A percentile compares a stretch with the other conserved stretches of the same genome.
Conservation (phyloP, 345 rosid genomes). For the Rhizophora mangle region DNA sequence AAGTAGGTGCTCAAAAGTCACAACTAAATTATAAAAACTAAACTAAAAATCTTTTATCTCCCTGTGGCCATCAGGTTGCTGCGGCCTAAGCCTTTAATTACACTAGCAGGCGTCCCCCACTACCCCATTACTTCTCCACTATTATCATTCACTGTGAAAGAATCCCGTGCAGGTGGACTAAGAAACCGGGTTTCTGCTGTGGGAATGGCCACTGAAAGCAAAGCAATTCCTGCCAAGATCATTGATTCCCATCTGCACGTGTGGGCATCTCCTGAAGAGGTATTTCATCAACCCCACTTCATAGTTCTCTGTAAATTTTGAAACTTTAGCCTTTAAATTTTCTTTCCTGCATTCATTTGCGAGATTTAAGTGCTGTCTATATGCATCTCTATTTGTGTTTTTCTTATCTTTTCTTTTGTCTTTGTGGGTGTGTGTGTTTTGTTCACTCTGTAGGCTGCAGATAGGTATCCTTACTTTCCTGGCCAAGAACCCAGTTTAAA, state of each 20-base stretch:
- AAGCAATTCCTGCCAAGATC: constrained; percentile 34
- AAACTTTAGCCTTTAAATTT: background rate
- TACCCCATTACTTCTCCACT: constrained; percentile 8
- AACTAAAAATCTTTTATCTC: background rate
- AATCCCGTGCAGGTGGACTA: constrained; percentile 17
- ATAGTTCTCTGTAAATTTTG: background rate
- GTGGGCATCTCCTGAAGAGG: constrained; percentile 94
- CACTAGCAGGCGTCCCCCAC: constrained; percentile 10
- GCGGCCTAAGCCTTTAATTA: constrained; percentile 36
- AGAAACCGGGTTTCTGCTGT: constrained; percentile 21
- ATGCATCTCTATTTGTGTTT: background rate
- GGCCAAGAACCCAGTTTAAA: constrained; percentile 82
- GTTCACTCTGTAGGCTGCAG: constrained; percentile 51
- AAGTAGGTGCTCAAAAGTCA: too few species aligned
- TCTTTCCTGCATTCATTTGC: too few species aligned
- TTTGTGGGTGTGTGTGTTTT: background rate
- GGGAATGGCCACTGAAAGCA: constrained; percentile 48
- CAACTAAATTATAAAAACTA: background rate
- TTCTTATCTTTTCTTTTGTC: background rate
- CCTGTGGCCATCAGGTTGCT: constrained; percentile 24
- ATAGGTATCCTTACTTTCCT: constrained; percentile 74
- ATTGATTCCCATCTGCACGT: constrained; percentile 92
- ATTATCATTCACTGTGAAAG: background rate
- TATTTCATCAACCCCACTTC: constrained; percentile 12
- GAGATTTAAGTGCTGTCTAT: background rate